Evolutionary conservation across 2,329 filamentous ascomycete species (phyloP).

Genomic region (Diplocarpon rosae): DNA sequence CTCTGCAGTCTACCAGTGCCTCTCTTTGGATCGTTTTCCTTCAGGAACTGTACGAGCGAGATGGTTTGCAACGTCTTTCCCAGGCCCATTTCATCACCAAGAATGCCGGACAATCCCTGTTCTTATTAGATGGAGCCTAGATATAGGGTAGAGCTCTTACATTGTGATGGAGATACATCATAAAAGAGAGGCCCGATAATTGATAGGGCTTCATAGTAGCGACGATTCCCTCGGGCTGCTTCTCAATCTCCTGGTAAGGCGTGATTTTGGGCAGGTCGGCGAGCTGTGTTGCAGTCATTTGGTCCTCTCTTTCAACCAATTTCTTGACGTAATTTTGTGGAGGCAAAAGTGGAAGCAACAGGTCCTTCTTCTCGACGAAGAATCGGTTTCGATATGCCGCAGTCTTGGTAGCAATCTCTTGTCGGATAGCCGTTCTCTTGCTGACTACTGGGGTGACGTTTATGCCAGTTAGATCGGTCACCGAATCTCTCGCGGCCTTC

Average conservation of each 20-base stretch:
- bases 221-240: constrained; percentile 29
- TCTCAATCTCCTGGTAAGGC: constrained; percentile 23
- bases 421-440: constrained; percentile 20
- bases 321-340: constrained; percentile 28
- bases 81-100: constrained; percentile 40
- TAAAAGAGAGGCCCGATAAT: constrained; percentile 37
- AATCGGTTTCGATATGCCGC: constrained; percentile 24
- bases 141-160: constrained; percentile 1
- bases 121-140: constrained; percentile 1
- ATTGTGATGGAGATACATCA: constrained; percentile 35
- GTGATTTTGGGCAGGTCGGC: constrained; percentile 16
- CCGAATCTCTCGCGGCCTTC: constrained; percentile 4
- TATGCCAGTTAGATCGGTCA: constrained; percentile 11
- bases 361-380: constrained; percentile 27
- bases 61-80: constrained; percentile 40
- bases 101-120: constrained; percentile 32
- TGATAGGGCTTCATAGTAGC: constrained; percentile 42
- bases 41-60: constrained; percentile 37
- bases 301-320: constrained; percentile 21
- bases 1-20: constrained; percentile 29
- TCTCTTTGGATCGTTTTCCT: constrained; percentile 29
- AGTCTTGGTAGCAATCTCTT: constrained; percentile 25
- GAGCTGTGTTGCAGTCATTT: constrained; percentile 16
- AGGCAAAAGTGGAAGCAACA: constrained; percentile 27
- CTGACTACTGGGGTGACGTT: constrained; percentile 19